Base-by-base conservation (phyloP, 176 grass and related monocot genomes). In the Carex kokanica region DNA sequence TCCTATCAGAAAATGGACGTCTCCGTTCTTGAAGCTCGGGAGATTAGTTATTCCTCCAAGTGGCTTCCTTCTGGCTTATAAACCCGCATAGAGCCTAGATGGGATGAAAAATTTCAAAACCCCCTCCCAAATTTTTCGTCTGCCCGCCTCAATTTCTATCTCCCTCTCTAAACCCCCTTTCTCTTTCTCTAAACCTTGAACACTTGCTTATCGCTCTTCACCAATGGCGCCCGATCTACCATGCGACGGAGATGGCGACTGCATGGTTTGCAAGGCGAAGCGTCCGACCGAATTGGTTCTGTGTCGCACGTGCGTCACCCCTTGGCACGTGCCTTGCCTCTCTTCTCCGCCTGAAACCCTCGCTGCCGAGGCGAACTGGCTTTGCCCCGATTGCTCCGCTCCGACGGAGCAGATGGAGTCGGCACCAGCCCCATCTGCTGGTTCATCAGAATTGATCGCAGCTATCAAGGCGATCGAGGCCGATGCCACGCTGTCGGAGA, bases 261-360 rank as follows among this genome's bases (percentile, higher is more conserved):
- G 95, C 86, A 94, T 98, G 92, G 84, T 84, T 2, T 98, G 95
- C 92, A 79, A 80, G 60, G 81, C 67, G 2, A 63, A 79, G 53
- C 3, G 40, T 0, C 85, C 86, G 16, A 88, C 88, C 0, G 95
- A 98, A 25, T 52, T 91, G 16, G 57, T 98, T 20, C 62, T 52
- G 2, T 98, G 95, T 77, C 21, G 82, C 84, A 98, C 88, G 74
- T 98, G 95, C 86, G 90, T 88, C 40, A 93, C 95, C 34, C 92
- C 92, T 0, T 98, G 95, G 95, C 95, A 98, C 89, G 90, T 87
- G 11, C 92, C 91, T 1, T 98, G 95, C 79, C 89, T 98, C 34
- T 85, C 92, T 59, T 69, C 38, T 0, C 92, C 90, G 0, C 95
- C 90, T 9, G 59, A 78, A 72, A 90, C 88, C 2, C 85, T 94